Base-by-base conservation (phyloP, 108 stramenopile genomes). In the Cyclotella sp. region DNA sequence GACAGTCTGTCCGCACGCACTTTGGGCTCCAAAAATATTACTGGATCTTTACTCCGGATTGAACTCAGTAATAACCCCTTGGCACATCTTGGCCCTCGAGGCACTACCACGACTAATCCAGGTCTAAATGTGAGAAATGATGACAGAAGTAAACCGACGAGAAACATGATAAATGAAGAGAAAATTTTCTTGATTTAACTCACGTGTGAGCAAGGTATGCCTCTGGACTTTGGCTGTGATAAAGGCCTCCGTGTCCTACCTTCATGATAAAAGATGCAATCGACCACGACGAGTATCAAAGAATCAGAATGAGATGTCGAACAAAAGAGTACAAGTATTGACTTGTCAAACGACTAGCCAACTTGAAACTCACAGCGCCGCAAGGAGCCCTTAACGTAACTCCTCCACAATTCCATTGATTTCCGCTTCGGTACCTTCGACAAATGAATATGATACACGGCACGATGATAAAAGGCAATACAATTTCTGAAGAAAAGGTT, bases 21-120 rank as follows among this genome's bases (percentile, higher is more conserved):
- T 83, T 99, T 99, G 47, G 98, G 98, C 82, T 99, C 98, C 68
- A 99, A 85, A 81, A 99, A 99, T 12, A 99, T 73, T 10, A 98
- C 97, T 9, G 98, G 98, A 65, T 99, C 96, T 21, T 90, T 91
- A 52, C 88, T 91, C 27, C 98, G 84, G 73, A 99, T 92, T 16
- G 90, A 87, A 21, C 95, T 78, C 41, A 99, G 77, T 49, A 99
- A 76, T 30, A 99, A 81, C 21, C 98, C 97, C 78, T 99, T 99
- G 29, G 97, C 98, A 61, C 95, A 88, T 42, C 81, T 86, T 13
- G 97, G 97, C 21, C 93, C 87, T 24, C 96, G 84, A 10, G 98
- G 98, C 93, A 98, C 98, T 40, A 95, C 98, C n/a, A 97, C 94
- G 30, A 93, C 93, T 27, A 97, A 63, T 28, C 98, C 98, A 14